These are phyloP conservation scores for Ascochyta koolunga DNA, from an alignment of 2,329 filamentous ascomycete species.

Conservation along the genomic window DNA sequence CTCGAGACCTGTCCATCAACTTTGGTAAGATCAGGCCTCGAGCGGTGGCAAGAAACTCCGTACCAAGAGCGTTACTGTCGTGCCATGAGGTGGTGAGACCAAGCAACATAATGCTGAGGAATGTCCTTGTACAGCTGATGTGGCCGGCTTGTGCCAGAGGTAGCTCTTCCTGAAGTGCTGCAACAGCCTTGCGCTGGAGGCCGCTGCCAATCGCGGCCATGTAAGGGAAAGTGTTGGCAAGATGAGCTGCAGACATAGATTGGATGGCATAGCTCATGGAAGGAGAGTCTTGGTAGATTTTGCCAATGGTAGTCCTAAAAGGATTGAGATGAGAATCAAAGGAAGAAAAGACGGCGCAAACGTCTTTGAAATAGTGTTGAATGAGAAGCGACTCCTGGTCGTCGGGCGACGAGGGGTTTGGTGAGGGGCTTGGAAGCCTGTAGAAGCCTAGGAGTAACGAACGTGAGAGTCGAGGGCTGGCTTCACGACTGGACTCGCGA, in stretches of 20 bases:
- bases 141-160: constrained; percentile 51
- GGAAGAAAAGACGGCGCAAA: constrained; percentile 67
- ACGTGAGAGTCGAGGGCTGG: constrained; percentile 39
- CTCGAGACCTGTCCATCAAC: constrained; percentile 44
- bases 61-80: constrained; percentile 60
- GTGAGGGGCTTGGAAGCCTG: constrained; percentile 43
- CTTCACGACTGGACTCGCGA: constrained; percentile 25
- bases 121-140: constrained; percentile 55
- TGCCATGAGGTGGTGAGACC: constrained; percentile 67
- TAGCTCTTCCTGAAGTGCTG: constrained; percentile 58
- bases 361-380: constrained; percentile 69
- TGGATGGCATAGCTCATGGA: constrained; percentile 67
- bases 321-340: constrained; percentile 68
- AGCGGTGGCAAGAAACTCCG: constrained; percentile 59
- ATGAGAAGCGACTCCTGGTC: constrained; percentile 63
- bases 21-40: constrained; percentile 53
- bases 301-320: constrained; percentile 63
- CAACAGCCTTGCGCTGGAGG: constrained; percentile 60
- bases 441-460: constrained; percentile 50
- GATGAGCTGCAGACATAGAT: constrained; percentile 67
- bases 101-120: constrained; percentile 64
- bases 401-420: constrained; percentile 42
- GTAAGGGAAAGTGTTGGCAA: constrained; percentile 63
- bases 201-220: constrained; percentile 58
- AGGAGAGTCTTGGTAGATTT: constrained; percentile 63